Percentiles rank a stretch among this genome's conserved stretches.
phyloP scores from a whole-genome alignment of 371 early-diverging fungal species.

The Phascolomyces articulosus region DNA sequence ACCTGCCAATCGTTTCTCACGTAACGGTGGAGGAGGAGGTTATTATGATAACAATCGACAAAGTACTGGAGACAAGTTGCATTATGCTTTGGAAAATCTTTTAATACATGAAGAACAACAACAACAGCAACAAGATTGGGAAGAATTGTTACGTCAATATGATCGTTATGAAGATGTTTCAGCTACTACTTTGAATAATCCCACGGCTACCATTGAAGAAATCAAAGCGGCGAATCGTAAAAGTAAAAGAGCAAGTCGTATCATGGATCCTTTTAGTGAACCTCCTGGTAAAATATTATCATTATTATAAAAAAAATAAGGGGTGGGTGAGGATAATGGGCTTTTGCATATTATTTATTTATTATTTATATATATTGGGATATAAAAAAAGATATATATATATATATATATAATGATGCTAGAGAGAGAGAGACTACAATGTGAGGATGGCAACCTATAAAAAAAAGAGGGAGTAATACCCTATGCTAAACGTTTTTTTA shows the following conservation, averaged over 20 bases:
- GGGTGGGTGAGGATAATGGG: not conserved
- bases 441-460: too few species aligned
- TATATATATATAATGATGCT: not conserved
- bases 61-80: slow-evolving; percentile 15
- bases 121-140: slow-evolving; percentile 43
- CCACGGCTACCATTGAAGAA: slow-evolving; percentile 1
- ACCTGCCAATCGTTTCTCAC: slow-evolving; percentile 14
- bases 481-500: not conserved
- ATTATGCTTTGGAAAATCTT: slow-evolving; percentile 9
- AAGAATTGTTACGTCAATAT: slow-evolving; percentile 49
- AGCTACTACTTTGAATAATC: too few species aligned
- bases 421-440: too few species aligned
- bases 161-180: slow-evolving; percentile 37
- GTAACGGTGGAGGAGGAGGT: not conserved
- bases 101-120: slow-evolving; percentile 24
- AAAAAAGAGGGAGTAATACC: too few species aligned
- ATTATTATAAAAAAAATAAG: not conserved
- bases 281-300: slow-evolving; percentile 35
- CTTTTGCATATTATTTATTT: too few species aligned
- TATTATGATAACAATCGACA: slow-evolving; percentile 1
- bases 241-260: slow-evolving; percentile 42
- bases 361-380: too few species aligned
- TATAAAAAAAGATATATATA: not conserved
- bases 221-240: slow-evolving; percentile 23
- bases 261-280: slow-evolving; percentile 43